These are phyloP conservation scores for Ilex paraguariensis DNA, from an alignment of 305 asterid species.

Conservation along the genomic window DNA sequence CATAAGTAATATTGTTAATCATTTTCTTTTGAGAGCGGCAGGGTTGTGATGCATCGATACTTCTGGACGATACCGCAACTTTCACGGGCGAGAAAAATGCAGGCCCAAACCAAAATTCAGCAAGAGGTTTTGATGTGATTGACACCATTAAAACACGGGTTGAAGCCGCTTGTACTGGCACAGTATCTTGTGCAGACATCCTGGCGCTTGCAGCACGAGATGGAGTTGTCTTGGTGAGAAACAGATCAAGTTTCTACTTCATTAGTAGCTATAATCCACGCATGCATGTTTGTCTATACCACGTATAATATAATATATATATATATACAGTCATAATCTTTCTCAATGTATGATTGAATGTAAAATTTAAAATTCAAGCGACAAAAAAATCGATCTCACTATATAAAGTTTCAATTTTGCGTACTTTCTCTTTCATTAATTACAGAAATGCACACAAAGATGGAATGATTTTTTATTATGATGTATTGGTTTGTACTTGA, in stretches of 20 bases:
- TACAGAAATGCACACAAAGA: no score
- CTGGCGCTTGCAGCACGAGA: slow-evolving; percentile 41
- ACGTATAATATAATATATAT: no score
- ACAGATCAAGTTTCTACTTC: background rate
- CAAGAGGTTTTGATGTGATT: slow-evolving; percentile 35
- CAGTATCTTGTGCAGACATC: slow-evolving; percentile 45
- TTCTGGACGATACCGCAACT: slow-evolving; percentile 39
- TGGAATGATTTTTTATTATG: no score
- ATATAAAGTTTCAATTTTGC: no score
- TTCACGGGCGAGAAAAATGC: slow-evolving; percentile 48
- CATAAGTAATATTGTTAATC: background rate
- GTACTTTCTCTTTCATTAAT: no score
- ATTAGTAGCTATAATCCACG: no score
- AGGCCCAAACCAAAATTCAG: slow-evolving; percentile 36
- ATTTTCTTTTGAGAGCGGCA: background rate
- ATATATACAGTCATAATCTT: no score
- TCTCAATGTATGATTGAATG: no score
- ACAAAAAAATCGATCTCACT: no score
- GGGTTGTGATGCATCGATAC: slow-evolving; percentile 50
- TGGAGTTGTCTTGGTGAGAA: slow-evolving; percentile 28
- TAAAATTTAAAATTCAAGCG: no score
- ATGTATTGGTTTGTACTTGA: no score
- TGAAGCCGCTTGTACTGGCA: slow-evolving; percentile 35
- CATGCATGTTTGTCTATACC: no score
- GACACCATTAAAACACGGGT: slow-evolving; percentile 46